A percentile compares a stretch with the other conserved stretches of the same genome.
These are phyloP conservation scores for Allodekkera sacchari DNA, from an alignment of 805 yeast genomes.

Conservation along the genomic window DNA sequence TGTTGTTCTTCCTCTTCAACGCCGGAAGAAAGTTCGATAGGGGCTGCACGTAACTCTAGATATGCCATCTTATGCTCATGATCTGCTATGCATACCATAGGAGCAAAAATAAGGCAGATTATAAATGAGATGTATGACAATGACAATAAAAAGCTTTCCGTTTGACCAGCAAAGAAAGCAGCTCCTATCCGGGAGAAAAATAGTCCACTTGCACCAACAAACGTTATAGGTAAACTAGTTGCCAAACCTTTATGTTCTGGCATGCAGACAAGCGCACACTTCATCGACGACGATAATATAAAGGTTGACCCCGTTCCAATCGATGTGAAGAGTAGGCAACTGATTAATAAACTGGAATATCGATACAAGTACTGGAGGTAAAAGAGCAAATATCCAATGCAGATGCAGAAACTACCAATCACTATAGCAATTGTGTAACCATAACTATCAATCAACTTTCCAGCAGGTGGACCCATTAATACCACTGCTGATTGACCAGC, in stretches of 20 bases:
- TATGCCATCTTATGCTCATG: slow-evolving; percentile 19
- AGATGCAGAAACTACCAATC: slow-evolving; percentile 40
- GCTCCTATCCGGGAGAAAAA: slow-evolving; percentile 52
- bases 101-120: slow-evolving; percentile 36
- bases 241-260: slow-evolving; percentile 67
- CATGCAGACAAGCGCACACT: slow-evolving; percentile 64
- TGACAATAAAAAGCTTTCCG: slow-evolving; percentile 43
- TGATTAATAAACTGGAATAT: slow-evolving; percentile 30
- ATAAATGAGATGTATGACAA: slow-evolving; percentile 34
- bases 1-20: too few relatives aligned
- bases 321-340: slow-evolving; percentile 38
- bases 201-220: slow-evolving; percentile 69
- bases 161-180: slow-evolving; percentile 46
- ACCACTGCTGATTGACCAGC: slow-evolving; percentile 61
- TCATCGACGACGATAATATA: slow-evolving; percentile 55
- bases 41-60: slow-evolving; percentile 2
- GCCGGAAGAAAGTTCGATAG: slow-evolving; percentile 4
- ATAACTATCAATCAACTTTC: slow-evolving; percentile 49
- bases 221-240: slow-evolving; percentile 65
- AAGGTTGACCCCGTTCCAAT: slow-evolving; percentile 69
- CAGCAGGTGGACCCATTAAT: slow-evolving; percentile 59
- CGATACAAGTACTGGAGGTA: slow-evolving; percentile 39
- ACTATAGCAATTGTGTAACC: slow-evolving; percentile 51
- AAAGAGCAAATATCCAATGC: slow-evolving; percentile 49
- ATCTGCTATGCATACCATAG: slow-evolving; percentile 37